These are phyloP conservation scores for Paramecium sonneborni DNA, from an alignment of 73 alveolate species.

Conservation along the genomic window DNA sequence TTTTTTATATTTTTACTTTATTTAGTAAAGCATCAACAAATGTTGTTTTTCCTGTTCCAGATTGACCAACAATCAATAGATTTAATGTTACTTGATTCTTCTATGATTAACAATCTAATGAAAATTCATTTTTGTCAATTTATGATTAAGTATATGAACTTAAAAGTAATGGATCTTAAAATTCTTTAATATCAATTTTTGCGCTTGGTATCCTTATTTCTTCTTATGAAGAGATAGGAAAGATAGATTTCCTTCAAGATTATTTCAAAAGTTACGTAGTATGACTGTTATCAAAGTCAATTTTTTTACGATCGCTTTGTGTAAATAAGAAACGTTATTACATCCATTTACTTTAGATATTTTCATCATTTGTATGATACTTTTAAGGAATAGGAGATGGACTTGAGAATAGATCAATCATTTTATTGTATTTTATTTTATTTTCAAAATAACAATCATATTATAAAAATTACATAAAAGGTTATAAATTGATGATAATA, in stretches of 20 bases:
- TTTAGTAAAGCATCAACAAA: conserved; percentile 59
- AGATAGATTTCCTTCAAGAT: conserved; percentile 14
- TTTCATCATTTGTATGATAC: neutral
- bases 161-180: neutral
- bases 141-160: neutral
- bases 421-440: neutral
- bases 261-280: neutral
- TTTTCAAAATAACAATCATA: conserved; percentile 21
- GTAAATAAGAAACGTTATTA: neutral
- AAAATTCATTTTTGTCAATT: neutral
- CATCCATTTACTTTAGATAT: neutral
- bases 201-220: neutral
- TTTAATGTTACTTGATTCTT: conserved; percentile 26
- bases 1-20: neutral
- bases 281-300: neutral
- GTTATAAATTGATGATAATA: neutral
- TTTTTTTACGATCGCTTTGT: neutral
- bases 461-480: neutral
- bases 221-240: neutral
- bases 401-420: conserved; percentile 21
- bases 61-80: conserved; percentile 40
- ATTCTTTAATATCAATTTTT: neutral
- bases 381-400: neutral
- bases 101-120: neutral
- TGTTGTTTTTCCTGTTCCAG: conserved; percentile 61